These are phyloP conservation scores for Papiliotrema fonsecae DNA, from an alignment of 1,284 basidiomycete species.

Conservation along the genomic window DNA sequence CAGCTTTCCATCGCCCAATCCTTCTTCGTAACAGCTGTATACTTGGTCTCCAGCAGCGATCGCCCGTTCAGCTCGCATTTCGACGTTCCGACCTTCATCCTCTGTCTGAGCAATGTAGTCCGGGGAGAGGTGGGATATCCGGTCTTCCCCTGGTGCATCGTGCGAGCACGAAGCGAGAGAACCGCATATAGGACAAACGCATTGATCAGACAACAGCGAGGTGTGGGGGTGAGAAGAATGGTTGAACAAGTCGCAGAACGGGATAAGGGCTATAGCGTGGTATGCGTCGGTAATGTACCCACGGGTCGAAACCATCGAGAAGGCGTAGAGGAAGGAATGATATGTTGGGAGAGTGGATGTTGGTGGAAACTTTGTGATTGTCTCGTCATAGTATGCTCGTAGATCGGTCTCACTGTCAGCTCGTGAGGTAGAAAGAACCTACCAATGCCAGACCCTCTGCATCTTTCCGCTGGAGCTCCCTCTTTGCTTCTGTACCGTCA, in stretches of 20 bases:
- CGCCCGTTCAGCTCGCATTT: conserved; percentile 35
- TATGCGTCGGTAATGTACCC: conserved; percentile 81
- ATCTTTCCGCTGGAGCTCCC: conserved; percentile 25
- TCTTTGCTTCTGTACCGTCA: conserved; percentile 33
- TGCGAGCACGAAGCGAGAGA: conserved; percentile 67
- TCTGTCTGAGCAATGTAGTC: conserved; percentile 7
- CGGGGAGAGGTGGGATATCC: conserved; percentile 22
- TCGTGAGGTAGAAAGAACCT: neutral
- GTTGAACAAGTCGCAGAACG: conserved; percentile 86
- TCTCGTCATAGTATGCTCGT: conserved; percentile 14
- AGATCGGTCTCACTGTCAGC: neutral
- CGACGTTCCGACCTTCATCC: conserved; percentile 24
- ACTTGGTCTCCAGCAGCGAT: conserved; percentile 57
- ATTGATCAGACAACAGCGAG: conserved; percentile 61
- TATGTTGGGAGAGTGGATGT: conserved; percentile 38
- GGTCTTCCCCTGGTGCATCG: conserved; percentile 49
- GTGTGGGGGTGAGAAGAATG: conserved; percentile 49
- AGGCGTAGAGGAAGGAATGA: conserved; percentile 63
- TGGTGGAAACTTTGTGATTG: conserved; percentile 9
- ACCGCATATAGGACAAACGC: conserved; percentile 78
- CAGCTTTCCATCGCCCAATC: conserved; percentile 61
- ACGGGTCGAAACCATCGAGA: conserved; percentile 74
- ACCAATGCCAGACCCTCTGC: conserved; percentile 30
- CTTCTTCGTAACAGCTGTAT: conserved; percentile 77
- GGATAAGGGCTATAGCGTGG: conserved; percentile 78